Percentiles rank a stretch among this genome's conserved stretches.
These are phyloP conservation scores for Pelargonium myrrhifolium DNA, from an alignment of 441 rosid species.

Conservation along the genomic window DNA sequence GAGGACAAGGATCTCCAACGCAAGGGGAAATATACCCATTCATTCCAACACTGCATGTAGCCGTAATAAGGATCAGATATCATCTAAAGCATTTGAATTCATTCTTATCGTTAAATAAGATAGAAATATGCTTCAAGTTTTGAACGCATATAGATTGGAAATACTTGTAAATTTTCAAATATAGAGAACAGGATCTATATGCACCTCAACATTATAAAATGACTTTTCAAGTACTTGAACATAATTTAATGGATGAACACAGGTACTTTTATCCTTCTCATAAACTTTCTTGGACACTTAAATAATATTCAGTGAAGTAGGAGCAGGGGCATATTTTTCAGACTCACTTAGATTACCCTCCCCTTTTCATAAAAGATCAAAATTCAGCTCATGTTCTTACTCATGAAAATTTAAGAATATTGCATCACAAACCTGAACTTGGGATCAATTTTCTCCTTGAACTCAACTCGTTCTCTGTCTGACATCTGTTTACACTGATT, in stretches of 20 bases:
- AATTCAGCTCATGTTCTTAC: background rate
- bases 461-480: slow-evolving; percentile 33
- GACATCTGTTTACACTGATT: slow-evolving; percentile 46
- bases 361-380: too few species aligned
- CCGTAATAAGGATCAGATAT: slow-evolving; percentile 37
- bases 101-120: background rate
- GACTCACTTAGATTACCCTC: too few species aligned
- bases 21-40: slow-evolving; percentile 80
- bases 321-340: too few species aligned
- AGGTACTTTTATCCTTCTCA: too few species aligned
- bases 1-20: slow-evolving; percentile 67
- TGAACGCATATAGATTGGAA: background rate
- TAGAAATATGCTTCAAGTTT: background rate
- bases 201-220: background rate
- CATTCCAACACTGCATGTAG: slow-evolving; percentile 82
- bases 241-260: too few species aligned
- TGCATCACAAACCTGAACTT: slow-evolving; percentile 63
- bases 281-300: too few species aligned
- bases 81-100: slow-evolving; percentile 11
- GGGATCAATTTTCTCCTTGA: slow-evolving; percentile 51
- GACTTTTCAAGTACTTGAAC: too few species aligned
- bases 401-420: background rate
- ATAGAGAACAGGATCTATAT: background rate
- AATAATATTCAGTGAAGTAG: too few species aligned
- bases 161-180: background rate